These are phyloP conservation scores for Bonia amplexicaulis DNA, from an alignment of 176 grass and related monocot genomes.

Conservation along the genomic window DNA sequence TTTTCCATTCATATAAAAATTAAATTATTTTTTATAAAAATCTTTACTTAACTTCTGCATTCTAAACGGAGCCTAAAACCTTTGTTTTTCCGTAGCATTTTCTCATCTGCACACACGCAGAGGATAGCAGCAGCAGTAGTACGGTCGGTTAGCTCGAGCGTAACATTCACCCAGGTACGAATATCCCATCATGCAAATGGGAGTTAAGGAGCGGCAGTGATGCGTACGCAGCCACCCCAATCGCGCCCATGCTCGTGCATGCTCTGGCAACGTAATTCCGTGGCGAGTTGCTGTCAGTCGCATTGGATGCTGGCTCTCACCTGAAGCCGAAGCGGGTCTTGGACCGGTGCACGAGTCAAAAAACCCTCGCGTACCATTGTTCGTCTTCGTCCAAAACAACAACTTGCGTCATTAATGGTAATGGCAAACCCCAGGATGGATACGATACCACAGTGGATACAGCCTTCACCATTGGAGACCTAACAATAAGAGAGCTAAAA, in stretches of 20 bases:
- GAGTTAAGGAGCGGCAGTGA: not conserved
- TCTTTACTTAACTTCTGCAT: no score
- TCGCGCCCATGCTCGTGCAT: not conserved
- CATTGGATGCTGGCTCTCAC: constrained; percentile 4
- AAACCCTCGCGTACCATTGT: no score
- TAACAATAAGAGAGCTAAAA: no score
- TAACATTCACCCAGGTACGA: not conserved
- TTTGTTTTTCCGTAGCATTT: not conserved
- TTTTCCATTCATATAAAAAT: no score
- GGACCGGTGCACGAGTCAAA: no score
- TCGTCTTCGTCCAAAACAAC: no score
- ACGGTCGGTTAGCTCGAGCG: not conserved
- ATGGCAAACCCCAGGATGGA: no score
- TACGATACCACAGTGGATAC: no score
- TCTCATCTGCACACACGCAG: not conserved
- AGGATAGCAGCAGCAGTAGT: not conserved
- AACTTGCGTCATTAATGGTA: no score
- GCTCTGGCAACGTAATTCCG: not conserved
- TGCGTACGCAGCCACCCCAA: not conserved
- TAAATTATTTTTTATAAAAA: no score
- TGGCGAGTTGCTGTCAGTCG: not conserved
- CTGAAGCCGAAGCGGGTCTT: not conserved
- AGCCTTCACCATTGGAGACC: no score
- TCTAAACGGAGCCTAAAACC: no score
- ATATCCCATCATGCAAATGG: not conserved